Evolutionary conservation across 2,329 filamentous ascomycete genomes (phyloP).

Genomic region (Aspergillus quadricinctus): DNA sequence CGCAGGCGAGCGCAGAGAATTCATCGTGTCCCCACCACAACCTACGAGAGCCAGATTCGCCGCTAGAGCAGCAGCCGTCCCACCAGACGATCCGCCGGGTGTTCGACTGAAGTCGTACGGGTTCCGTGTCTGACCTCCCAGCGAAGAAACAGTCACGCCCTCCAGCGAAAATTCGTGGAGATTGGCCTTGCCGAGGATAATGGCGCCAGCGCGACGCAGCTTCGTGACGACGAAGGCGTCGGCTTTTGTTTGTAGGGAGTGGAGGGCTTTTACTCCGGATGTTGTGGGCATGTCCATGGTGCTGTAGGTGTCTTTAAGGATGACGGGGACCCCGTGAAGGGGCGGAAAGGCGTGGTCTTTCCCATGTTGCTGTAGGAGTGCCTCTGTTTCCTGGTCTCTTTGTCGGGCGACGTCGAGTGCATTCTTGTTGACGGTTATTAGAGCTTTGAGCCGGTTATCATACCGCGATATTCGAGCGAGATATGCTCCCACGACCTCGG

Average conservation of each 20-base stretch:
- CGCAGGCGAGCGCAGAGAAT: conserved; percentile 59
- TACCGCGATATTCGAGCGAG: conserved; percentile 54
- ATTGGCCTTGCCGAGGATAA: conserved; percentile 59
- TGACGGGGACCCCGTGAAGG: conserved; percentile 58
- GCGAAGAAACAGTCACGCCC: conserved; percentile 58
- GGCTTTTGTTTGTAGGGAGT: conserved; percentile 37
- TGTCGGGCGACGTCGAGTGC: conserved; percentile 47
- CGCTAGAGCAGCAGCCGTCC: conserved; percentile 58
- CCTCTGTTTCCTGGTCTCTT: conserved; percentile 38
- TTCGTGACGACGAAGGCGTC: conserved; percentile 51
- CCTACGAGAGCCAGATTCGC: conserved; percentile 56
- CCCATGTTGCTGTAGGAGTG: background rate
- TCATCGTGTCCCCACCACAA: conserved; percentile 59
- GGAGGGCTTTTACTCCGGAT: conserved; percentile 49
- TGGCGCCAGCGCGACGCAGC: conserved; percentile 49
- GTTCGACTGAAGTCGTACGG: conserved; percentile 64
- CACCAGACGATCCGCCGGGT: conserved; percentile 61
- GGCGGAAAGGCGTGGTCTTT: conserved; percentile 5
- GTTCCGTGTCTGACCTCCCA: conserved; percentile 62
- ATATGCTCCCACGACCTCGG: conserved; percentile 52
- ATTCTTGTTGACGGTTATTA: conserved; percentile 51
- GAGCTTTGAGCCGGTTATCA: conserved; percentile 55
- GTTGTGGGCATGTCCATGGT: conserved; percentile 55
- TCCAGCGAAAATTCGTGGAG: conserved; percentile 62
- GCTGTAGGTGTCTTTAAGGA: conserved; percentile 64